Base-by-base conservation (phyloP, 2,329 filamentous ascomycete genomes). In the Colletotrichum lupini region DNA sequence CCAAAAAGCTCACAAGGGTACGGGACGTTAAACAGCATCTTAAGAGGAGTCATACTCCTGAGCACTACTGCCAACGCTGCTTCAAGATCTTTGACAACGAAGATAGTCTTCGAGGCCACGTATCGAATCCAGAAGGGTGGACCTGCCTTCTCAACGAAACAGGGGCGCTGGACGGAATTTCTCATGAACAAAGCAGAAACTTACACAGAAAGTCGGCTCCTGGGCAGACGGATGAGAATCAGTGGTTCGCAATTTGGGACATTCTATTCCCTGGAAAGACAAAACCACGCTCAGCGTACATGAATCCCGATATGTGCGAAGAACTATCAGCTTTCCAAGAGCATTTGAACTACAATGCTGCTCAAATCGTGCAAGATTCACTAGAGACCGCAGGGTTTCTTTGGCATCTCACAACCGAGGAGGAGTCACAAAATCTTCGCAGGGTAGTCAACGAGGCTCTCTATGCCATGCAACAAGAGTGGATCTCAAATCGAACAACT, bases 1-100 rank as follows among this genome's bases (percentile, higher is more conserved):
- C 11, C 4, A 7, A 19, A 5, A 35, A 53, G 11, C 42, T 63
- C 3, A 28, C 16, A 6, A 24, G 60, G 12, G 30, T 63, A 5
- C 24, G 42, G 8, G 42, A 63, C 30, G 46, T 63, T 2, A 63
- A 63, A 53, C 63, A 66, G 24, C 63, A 66, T 22, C 35, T 66
- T 19, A 46, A 37, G 3, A 42, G 63, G n/a, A 32, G 22, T 4
- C 63, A 66, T 19, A 46, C 9, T 2, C 32, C 53, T 2, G 8
- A 4, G 16, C 14, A 57, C 16, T 66, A 42, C 5, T 49, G 35
- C 11, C 2, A 9, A 14, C 30, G 32, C 26, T 66, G 63, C 3
- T 11, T 24, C 9, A 3, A 2, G 3, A 30, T 66, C 14, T 58
- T 56, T 19, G 4, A 14, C 16, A 5, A 14, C 1, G 35, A 57